A percentile compares a stretch with the other conserved stretches of the same genome.
Evolutionary conservation across 257 asterid species (phyloP).

Genomic region (Solanum neorickii): DNA sequence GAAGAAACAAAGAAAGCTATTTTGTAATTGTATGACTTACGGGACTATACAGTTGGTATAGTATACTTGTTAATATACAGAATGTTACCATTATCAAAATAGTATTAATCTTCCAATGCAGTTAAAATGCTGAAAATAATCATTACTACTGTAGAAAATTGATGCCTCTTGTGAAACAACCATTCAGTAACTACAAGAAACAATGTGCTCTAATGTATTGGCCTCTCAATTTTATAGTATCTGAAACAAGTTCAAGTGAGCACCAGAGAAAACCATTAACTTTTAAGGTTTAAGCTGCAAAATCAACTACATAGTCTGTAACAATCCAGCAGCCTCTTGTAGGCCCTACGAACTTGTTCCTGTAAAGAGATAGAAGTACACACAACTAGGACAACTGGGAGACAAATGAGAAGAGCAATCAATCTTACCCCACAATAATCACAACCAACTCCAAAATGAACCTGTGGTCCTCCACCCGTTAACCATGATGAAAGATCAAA

Average conservation of each 20-base stretch:
- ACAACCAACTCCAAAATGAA: constrained; percentile 52
- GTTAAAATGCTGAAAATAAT: background rate
- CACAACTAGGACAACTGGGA: background rate
- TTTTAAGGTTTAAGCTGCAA: background rate
- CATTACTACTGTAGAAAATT: background rate
- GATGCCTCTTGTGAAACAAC: background rate
- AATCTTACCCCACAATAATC: constrained; percentile 71
- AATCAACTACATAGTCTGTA: background rate
- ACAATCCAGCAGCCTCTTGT: background rate
- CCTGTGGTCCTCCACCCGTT: constrained; percentile 12
- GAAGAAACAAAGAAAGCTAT: background rate
- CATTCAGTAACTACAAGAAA: background rate
- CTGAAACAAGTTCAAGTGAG: background rate
- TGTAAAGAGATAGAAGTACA: background rate
- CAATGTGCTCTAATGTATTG: background rate
- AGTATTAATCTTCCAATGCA: background rate
- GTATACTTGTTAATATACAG: background rate
- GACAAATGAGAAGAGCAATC: background rate
- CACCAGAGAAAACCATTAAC: background rate
- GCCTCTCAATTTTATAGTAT: background rate
- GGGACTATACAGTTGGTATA: background rate
- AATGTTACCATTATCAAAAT: background rate
- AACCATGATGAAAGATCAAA: background rate
- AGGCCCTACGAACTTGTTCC: background rate
- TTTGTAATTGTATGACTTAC: background rate